A percentile compares a stretch with the other conserved stretches of the same genome.
Conservation (phyloP, 441 rosid genomes). For the Pelargonium citronellum region DNA sequence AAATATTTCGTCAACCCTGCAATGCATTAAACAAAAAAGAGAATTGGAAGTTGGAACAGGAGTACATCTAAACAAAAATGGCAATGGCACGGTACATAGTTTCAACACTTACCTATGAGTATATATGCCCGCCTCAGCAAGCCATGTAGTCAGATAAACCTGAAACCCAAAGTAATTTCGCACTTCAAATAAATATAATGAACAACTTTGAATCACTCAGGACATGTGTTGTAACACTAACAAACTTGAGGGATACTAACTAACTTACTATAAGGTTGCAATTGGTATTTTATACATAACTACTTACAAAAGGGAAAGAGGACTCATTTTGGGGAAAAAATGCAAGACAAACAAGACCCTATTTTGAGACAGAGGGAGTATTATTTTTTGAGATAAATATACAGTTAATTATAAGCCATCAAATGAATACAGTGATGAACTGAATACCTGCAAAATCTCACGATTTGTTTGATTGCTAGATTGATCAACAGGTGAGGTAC, state of each 20-base stretch:
- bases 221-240: no score
- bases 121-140: constrained; percentile 64
- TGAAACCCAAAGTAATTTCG: constrained; percentile 24
- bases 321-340: no score
- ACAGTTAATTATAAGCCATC: neutral
- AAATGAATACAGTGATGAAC: constrained; percentile 4
- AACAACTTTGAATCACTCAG: neutral
- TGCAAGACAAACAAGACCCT: no score
- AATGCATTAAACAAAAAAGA: neutral
- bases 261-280: no score
- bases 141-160: constrained; percentile 78
- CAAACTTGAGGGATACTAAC: no score
- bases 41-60: neutral
- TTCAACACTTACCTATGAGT: constrained; percentile 46
- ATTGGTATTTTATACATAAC: no score
- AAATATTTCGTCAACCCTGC: constrained; percentile 37
- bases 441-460: constrained; percentile 57
- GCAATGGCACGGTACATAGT: neutral
- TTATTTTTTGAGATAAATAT: neutral
- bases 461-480: constrained; percentile 34
- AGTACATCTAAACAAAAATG: neutral
- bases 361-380: no score
- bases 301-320: no score
- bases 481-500: constrained; percentile 27
- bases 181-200: neutral